These are phyloP conservation scores for Hevea brasiliensis DNA, from an alignment of 345 rosid species.

Conservation along the genomic window DNA sequence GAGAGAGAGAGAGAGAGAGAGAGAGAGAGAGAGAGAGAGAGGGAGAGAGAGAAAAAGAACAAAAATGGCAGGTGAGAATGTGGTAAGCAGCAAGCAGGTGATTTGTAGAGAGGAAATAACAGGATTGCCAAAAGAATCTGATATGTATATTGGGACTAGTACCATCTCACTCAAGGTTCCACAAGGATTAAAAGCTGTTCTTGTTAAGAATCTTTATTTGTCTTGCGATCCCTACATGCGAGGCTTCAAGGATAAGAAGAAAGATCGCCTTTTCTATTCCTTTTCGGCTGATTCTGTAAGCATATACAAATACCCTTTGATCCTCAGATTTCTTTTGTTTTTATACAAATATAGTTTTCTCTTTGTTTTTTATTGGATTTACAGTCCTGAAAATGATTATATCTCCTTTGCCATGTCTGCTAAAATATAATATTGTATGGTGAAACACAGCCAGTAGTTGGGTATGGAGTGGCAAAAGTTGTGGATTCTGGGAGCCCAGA, in stretches of 20 bases:
- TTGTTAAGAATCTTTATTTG: background rate
- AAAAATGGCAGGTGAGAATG: background rate
- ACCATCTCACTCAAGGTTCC: background rate
- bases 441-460: conserved; percentile 15
- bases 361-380: too few species aligned
- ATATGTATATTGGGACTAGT: background rate
- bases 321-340: too few species aligned
- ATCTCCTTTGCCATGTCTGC: too few species aligned
- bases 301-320: too few species aligned
- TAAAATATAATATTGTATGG: too few species aligned
- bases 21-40: too few species aligned
- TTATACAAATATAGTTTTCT: too few species aligned
- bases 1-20: too few species aligned
- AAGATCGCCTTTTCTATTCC: background rate
- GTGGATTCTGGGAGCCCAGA: conserved; percentile 19
- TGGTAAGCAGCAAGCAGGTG: background rate
- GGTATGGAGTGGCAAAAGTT: conserved; percentile 28
- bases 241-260: background rate
- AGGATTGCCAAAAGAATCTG: background rate
- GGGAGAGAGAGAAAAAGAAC: background rate
- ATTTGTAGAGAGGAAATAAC: background rate
- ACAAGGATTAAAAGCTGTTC: background rate
- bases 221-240: background rate
- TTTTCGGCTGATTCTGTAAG: background rate
- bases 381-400: too few species aligned